Evolutionary conservation across 768 basidiomycete species (phyloP).

Genomic region (Boletus reticulatus): DNA sequence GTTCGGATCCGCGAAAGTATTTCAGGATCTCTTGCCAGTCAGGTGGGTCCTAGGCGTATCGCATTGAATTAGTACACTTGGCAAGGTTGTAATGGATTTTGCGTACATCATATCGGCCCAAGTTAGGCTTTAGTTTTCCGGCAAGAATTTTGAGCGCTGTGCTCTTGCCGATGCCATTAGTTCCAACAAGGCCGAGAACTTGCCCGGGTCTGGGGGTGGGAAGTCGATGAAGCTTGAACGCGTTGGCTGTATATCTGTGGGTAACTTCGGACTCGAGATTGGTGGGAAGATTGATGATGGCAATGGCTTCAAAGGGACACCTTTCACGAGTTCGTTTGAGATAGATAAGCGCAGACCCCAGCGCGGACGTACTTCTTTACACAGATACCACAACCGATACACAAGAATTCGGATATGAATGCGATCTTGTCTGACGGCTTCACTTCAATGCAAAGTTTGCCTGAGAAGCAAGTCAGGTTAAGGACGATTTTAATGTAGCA

Average conservation of each 20-base stretch:
- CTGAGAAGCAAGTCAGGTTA: slow-evolving; percentile 36
- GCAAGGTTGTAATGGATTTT: neutral
- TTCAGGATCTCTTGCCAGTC: slow-evolving; percentile 99
- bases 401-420: slow-evolving; percentile 97
- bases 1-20: slow-evolving; percentile 97
- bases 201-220: slow-evolving; percentile 97
- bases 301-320: slow-evolving; percentile 98
- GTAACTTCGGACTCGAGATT: slow-evolving; percentile 95
- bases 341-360: neutral
- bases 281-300: slow-evolving; percentile 98
- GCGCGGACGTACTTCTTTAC: slow-evolving; percentile 84
- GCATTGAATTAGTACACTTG: neutral
- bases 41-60: slow-evolving; percentile 73
- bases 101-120: slow-evolving; percentile 92
- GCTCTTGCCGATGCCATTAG: slow-evolving; percentile 99
- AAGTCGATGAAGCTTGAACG: slow-evolving; percentile 97
- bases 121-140: slow-evolving; percentile 96
- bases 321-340: slow-evolving; percentile 39
- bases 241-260: slow-evolving; percentile 96
- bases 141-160: slow-evolving; percentile 96
- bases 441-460: slow-evolving; percentile 98
- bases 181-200: slow-evolving; percentile 97
- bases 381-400: slow-evolving; percentile 99
- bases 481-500: neutral
- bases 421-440: slow-evolving; percentile 95